phyloP scores from a whole-genome alignment of 257 asterid genomes.

The Solanum lycopersicoides region DNA sequence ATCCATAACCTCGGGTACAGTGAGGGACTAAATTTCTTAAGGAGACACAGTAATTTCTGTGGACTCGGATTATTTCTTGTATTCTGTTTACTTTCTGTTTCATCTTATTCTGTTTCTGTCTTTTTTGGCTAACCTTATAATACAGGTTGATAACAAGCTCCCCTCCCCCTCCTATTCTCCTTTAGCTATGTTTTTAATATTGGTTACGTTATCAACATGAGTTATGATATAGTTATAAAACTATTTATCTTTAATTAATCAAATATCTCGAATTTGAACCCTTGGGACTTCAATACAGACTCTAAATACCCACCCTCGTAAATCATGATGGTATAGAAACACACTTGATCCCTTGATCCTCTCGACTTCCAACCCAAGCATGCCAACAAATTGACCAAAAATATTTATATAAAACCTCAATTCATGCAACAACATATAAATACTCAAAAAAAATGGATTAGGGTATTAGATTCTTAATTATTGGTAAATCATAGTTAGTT shows the following conservation, averaged over 20 bases:
- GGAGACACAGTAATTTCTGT: no score
- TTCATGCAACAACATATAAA: background rate
- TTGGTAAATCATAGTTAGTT: background rate
- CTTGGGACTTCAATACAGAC: fast-evolving
- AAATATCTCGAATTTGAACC: fast-evolving
- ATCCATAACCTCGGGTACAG: no score
- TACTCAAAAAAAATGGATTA: background rate
- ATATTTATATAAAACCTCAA: background rate
- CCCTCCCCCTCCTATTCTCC: background rate
- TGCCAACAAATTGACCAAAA: background rate
- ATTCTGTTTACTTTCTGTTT: no score
- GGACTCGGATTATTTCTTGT: no score
- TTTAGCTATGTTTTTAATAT: background rate
- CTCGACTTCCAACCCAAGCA: background rate
- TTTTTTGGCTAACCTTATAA: no score
- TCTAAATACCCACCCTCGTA: no score
- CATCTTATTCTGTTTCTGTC: no score
- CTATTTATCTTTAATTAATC: no score
- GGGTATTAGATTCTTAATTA: background rate
- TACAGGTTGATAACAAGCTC: no score
- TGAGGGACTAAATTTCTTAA: no score
- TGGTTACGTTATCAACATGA: fast-evolving
- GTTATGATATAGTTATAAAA: fast-evolving
- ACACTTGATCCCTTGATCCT: background rate
- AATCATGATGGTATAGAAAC: background rate